Base-by-base conservation (phyloP, 805 yeast genomes). In the Saccharomycopsis javanensis region DNA sequence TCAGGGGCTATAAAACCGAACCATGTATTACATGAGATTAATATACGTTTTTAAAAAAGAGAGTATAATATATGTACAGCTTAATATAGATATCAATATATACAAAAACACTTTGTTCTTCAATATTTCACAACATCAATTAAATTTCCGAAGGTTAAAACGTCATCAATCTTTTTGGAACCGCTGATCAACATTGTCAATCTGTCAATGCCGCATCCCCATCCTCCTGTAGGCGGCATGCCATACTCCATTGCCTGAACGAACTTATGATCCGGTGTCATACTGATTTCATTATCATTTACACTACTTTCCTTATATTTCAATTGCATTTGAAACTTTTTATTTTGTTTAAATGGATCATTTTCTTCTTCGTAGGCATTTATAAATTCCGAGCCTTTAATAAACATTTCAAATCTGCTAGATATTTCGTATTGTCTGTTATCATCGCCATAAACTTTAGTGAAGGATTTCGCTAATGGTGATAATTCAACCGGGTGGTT, bases 181-280 rank as follows among this genome's bases (percentile, higher is more conserved):
- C 80, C 83, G 3, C 86, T 77, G 33, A 92, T 71, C 18, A 88
- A 69, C 97, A 92, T 89, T 55, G 84, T 82, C 69, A 92, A 72
- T 79, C 99, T 86, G 76, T 92, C 99, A 65, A 92, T 91, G 81
- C 99, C 99, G 76, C 96, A 86, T 67, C 99, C 99, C 98, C 98
- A 92, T 66, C 99, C 99, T 73, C 96, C 98, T 66, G 98, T 94
- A 68, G 99, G 99, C 2, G 98, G 97, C 72, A 94, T 78, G 1
- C 96, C 98, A 78, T 85, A 88, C 66, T 88, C 92, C 91, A 94
- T 83, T 15, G 84, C 79, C 48, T 79, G 76, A 1, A 90, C 80
- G 67, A 81, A 94, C 52, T 75, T 75, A 64, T 79, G 71, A 67
- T 94, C 99, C 0, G 95, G 88, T 0, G 85, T 67, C 37, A 85